Percentiles rank a stretch among this genome's conserved stretches.
phyloP scores from a whole-genome alignment of 352 stramenopile genomes.

The Globisporangium nunn region DNA sequence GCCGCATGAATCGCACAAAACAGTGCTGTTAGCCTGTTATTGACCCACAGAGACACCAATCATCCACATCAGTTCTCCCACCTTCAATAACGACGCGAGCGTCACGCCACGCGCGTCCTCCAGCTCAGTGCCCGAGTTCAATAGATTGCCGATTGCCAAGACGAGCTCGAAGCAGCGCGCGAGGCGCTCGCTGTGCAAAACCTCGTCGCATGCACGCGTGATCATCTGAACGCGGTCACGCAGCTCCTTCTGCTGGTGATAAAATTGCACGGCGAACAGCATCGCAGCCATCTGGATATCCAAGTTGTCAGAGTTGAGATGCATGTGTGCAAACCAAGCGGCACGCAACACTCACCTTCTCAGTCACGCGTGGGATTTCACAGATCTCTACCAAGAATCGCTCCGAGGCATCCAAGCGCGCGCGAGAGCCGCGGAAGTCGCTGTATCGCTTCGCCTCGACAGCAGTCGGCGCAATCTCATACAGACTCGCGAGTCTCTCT shows the following conservation, averaged over 20 bases:
- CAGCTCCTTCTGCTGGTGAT: conserved; percentile 49
- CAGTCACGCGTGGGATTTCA: conserved; percentile 50
- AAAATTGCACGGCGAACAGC: conserved; percentile 60
- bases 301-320: neutral
- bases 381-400: conserved; percentile 71
- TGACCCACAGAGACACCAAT: neutral
- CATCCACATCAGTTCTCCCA: conserved; percentile 3
- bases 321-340: too few species aligned
- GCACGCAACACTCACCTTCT: conserved; percentile 37
- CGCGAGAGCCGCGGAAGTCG: conserved; percentile 49
- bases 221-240: conserved; percentile 35
- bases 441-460: conserved; percentile 68
- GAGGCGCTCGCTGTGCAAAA: conserved; percentile 63
- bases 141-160: conserved; percentile 60
- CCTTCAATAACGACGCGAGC: conserved; percentile 70
- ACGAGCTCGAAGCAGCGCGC: conserved; percentile 73
- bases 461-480: conserved; percentile 59
- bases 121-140: conserved; percentile 69
- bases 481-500: conserved; percentile 48
- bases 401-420: conserved; percentile 45
- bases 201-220: conserved; percentile 51
- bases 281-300: conserved; percentile 50
- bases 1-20: neutral
- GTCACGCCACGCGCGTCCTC: conserved; percentile 62
- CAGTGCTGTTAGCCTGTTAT: neutral